phyloP scores from a whole-genome alignment of 371 early-diverging fungal genomes.

The Zychaea mexicana region DNA sequence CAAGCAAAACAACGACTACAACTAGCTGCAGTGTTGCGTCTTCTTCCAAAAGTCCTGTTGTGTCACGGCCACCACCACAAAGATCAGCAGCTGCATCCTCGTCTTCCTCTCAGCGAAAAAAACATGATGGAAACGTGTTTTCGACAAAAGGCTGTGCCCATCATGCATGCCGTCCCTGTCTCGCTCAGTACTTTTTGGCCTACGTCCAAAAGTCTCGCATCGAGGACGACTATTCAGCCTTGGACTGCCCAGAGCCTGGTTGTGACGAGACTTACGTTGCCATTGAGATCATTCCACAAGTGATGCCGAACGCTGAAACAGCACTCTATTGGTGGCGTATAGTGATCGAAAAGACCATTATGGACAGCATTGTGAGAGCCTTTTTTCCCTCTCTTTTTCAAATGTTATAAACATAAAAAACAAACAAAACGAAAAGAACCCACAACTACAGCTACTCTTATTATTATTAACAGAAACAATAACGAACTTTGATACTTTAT shows the following conservation, averaged over 20 bases:
- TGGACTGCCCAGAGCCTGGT: neutral
- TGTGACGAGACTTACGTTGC: neutral
- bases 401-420: neutral
- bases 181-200: neutral
- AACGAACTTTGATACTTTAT: too few species aligned
- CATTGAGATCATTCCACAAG: neutral
- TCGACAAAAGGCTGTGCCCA: neutral
- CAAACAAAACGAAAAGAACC: too few species aligned
- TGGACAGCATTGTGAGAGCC: slow-evolving; percentile 10
- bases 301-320: neutral
- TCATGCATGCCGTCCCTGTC: neutral
- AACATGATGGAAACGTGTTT: too few species aligned
- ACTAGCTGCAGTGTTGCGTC: too few species aligned
- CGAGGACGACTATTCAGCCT: neutral
- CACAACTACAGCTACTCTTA: too few species aligned
- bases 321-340: slow-evolving; percentile 11
- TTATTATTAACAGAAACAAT: too few species aligned
- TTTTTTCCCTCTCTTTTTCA: neutral
- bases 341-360: slow-evolving; percentile 7
- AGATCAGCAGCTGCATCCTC: neutral
- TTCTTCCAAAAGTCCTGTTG: too few species aligned
- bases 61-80: neutral
- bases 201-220: neutral
- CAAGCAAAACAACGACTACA: too few species aligned
- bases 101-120: too few species aligned